Percentiles rank a stretch among this genome's conserved stretches.
Evolutionary conservation across 768 basidiomycete species (phyloP).

Genomic region (Floccularia luteovirens): DNA sequence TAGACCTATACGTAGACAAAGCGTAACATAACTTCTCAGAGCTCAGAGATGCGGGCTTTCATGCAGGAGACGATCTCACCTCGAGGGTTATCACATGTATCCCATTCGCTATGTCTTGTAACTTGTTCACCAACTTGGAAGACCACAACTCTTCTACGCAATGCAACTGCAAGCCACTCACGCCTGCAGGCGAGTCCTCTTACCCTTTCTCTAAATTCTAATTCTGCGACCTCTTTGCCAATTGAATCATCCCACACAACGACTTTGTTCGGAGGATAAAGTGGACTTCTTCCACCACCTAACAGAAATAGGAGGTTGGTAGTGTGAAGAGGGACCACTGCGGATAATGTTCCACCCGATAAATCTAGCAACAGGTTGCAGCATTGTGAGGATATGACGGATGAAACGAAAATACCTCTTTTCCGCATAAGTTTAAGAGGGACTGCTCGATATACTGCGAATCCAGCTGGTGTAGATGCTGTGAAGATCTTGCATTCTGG

Average conservation of each 20-base stretch:
- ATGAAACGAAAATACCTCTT: conserved; percentile 41
- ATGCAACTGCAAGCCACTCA: conserved; percentile 78
- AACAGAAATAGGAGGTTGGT: conserved; percentile 81
- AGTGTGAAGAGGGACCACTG: conserved; percentile 70
- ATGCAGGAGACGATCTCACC: conserved; percentile 36
- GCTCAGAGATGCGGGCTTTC: conserved; percentile 5
- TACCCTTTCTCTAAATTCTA: conserved; percentile 84
- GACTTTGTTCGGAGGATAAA: conserved; percentile 90
- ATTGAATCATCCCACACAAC: conserved; percentile 81
- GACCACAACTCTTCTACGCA: conserved; percentile 71
- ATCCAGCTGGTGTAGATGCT: conserved; percentile 69
- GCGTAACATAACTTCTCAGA: neutral
- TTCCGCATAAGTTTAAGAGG: conserved; percentile 75
- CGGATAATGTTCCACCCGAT: conserved; percentile 70
- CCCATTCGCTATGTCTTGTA: conserved; percentile 67
- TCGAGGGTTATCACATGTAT: conserved; percentile 81
- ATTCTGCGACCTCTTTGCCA: conserved; percentile 75
- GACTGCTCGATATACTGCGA: conserved; percentile 73
- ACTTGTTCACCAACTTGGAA: conserved; percentile 65
- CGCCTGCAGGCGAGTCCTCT: conserved; percentile 74
- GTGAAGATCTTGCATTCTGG: conserved; percentile 79
- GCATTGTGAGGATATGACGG: conserved; percentile 6
- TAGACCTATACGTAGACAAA: conserved; percentile 38
- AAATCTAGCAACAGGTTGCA: conserved; percentile 44
- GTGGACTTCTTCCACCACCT: conserved; percentile 82